These are phyloP conservation scores for Eimeria nieschulzi DNA, from an alignment of 169 alveolate species.

Conservation along the genomic window DNA sequence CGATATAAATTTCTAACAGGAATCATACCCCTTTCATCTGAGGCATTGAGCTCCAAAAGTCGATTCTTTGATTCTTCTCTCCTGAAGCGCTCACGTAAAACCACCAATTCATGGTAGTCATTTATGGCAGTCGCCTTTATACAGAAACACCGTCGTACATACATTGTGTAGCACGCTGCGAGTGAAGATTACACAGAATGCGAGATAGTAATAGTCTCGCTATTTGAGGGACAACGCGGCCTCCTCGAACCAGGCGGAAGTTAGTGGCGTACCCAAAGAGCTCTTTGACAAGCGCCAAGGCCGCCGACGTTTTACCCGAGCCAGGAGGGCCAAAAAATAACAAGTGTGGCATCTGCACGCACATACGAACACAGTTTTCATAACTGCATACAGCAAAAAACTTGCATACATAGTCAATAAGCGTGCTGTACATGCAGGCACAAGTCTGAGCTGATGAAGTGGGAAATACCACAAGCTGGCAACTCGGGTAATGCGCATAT, in stretches of 20 bases:
- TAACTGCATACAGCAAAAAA: not conserved
- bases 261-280: conserved; percentile 87
- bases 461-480: not conserved
- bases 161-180: not conserved
- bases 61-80: conserved; percentile 92
- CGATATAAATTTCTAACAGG: not conserved
- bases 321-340: conserved; percentile 94
- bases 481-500: not conserved
- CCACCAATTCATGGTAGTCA: too few species aligned
- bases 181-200: not conserved
- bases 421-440: not conserved
- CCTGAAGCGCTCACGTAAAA: conserved; percentile 59
- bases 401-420: not conserved
- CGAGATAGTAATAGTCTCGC: not conserved
- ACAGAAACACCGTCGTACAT: not conserved
- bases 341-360: conserved; percentile 79
- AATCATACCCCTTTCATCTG: conserved; percentile 96
- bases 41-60: conserved; percentile 98
- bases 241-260: not conserved
- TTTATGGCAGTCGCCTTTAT: not conserved
- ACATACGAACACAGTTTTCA: not conserved
- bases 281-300: conserved; percentile 93
- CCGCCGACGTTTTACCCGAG: conserved; percentile 95
- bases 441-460: not conserved
- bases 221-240: not conserved